Evolutionary conservation across 495 filamentous ascomycete species (phyloP).

Genomic region (Trichoderma reesei): DNA sequence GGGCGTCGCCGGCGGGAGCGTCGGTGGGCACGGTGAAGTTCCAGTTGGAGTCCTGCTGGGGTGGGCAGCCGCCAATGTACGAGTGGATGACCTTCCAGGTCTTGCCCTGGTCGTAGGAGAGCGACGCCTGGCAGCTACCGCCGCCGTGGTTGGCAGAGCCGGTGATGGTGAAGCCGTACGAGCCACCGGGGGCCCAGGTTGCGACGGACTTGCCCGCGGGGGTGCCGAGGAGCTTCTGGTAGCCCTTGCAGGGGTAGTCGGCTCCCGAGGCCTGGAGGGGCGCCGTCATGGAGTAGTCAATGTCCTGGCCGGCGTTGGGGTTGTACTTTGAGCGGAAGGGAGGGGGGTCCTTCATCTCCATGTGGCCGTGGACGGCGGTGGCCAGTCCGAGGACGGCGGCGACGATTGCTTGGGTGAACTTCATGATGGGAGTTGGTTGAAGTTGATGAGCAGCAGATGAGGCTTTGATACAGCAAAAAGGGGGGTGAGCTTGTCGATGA

Average conservation of each 20-base stretch:
- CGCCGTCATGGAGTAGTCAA: conserved; percentile 48
- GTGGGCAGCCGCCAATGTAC: conserved; percentile 54
- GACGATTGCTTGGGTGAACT: background rate
- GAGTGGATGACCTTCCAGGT: conserved; percentile 57
- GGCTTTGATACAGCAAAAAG: too few relatives aligned
- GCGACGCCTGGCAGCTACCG: conserved; percentile 53
- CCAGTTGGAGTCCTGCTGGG: conserved; percentile 34
- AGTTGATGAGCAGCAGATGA: too few relatives aligned
- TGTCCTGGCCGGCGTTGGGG: conserved; percentile 31
- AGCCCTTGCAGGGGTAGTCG: conserved; percentile 59
- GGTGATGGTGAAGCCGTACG: conserved; percentile 47
- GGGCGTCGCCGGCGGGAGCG: conserved; percentile 45
- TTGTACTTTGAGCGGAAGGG: conserved; percentile 46
- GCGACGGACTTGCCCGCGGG: conserved; percentile 34
- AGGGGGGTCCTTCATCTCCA: conserved; percentile 49
- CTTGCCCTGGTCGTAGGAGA: conserved; percentile 53
- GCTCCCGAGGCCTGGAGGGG: conserved; percentile 40
- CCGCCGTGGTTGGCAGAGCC: conserved; percentile 53
- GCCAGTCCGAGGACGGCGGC: conserved; percentile 21
- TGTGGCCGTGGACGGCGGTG: conserved; percentile 40
- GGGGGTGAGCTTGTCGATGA: too few relatives aligned
- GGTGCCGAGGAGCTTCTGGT: conserved; percentile 42
- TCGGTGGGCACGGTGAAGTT: conserved; percentile 55
- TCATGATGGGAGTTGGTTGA: conserved; percentile 2
- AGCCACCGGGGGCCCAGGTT: conserved; percentile 45